These are phyloP conservation scores for Jatropha podagrica DNA, from an alignment of 441 rosid species.

Conservation along the genomic window DNA sequence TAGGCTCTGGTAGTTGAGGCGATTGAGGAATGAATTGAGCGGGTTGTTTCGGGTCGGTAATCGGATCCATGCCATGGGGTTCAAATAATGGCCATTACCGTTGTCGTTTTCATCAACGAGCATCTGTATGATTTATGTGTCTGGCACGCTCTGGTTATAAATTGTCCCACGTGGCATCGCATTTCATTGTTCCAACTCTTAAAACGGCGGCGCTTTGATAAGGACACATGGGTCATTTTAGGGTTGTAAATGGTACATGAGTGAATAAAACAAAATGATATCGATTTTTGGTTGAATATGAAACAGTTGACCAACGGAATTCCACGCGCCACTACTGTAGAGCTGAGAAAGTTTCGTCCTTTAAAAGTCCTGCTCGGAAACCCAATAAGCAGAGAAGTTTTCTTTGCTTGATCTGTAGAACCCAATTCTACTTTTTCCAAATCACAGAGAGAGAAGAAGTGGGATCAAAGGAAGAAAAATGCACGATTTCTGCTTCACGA, in stretches of 20 bases:
- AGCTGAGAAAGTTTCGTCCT: not conserved
- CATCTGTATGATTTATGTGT: not conserved
- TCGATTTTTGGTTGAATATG: not conserved
- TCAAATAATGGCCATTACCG: not conserved
- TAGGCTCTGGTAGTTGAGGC: conserved; percentile 10
- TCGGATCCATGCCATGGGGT: conserved; percentile 18
- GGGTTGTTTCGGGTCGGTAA: conserved; percentile 29
- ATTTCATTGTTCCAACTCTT: too few relatives aligned
- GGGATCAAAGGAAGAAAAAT: conserved; percentile 28
- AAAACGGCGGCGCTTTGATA: not conserved
- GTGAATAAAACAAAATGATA: not conserved
- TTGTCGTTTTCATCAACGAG: not conserved
- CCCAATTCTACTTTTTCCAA: not conserved
- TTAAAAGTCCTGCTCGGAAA: not conserved
- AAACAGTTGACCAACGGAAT: conserved; percentile 21
- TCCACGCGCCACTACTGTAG: conserved; percentile 14
- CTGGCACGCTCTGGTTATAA: conserved; percentile 2
- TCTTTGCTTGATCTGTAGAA: conserved; percentile 24
- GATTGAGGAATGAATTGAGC: conserved; percentile 13
- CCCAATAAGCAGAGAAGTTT: not conserved
- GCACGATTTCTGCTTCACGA: conserved; percentile 98
- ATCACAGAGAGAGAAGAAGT: not conserved
- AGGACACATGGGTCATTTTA: not conserved
- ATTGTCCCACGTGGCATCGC: not conserved
- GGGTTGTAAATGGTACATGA: not conserved